A percentile compares a stretch with the other conserved stretches of the same genome.
Evolutionary conservation across 1,284 basidiomycete genomes (phyloP).

Genomic region (Trichosporon faecale): DNA sequence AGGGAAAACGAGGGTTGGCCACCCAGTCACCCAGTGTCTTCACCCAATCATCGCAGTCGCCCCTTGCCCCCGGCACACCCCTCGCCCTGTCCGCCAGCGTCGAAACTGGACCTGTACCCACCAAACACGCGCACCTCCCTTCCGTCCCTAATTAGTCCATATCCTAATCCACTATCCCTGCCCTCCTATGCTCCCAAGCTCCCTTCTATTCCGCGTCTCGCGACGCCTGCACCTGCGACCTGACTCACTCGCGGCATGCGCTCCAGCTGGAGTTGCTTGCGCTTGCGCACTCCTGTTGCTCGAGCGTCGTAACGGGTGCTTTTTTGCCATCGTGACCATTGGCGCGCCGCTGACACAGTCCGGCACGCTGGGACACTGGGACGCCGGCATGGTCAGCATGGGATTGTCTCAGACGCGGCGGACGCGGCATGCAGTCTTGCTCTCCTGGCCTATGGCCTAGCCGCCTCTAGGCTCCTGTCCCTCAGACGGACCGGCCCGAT

Average conservation of each 20-base stretch:
- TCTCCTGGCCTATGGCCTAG: background rate
- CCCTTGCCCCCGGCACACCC: background rate
- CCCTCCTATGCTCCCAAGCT: background rate
- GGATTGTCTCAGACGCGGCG: conserved; percentile 1
- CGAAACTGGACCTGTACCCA: background rate
- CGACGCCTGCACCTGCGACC: background rate
- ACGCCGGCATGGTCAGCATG: background rate
- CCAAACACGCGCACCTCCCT: background rate
- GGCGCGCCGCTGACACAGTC: background rate
- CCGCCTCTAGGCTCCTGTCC: background rate
- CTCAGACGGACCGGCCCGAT: background rate
- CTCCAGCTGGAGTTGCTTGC: background rate
- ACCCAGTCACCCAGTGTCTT: background rate
- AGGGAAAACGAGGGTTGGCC: conserved; percentile 3
- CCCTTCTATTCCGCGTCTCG: background rate
- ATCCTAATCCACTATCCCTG: background rate
- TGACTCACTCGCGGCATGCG: background rate
- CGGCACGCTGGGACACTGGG: background rate
- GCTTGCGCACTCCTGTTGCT: background rate
- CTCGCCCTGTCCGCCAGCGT: background rate
- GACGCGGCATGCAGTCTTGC: background rate
- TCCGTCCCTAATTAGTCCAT: background rate
- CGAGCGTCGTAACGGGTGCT: background rate
- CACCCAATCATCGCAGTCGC: background rate
- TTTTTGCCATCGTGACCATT: background rate